Evolutionary conservation across 129 eudicot species (phyloP).

Genomic region (Centaurea solstitialis): DNA sequence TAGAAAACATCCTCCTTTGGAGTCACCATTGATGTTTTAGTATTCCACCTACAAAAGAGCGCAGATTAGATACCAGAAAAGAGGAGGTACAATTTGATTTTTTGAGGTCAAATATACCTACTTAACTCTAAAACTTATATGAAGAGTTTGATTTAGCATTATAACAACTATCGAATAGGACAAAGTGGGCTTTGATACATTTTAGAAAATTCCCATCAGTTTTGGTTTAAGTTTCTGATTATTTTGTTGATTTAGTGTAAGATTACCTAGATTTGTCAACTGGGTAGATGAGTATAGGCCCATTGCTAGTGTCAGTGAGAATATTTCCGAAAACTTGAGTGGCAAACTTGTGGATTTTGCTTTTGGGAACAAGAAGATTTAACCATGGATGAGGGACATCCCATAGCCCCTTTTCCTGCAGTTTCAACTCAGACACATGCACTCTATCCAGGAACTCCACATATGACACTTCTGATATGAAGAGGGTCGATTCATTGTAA

Average conservation of each 20-base stretch:
- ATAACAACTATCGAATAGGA: neutral
- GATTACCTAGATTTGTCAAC: constrained; percentile 86
- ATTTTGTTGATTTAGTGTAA: neutral
- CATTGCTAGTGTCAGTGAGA: constrained; percentile 87
- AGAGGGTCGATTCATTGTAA: constrained; percentile 67
- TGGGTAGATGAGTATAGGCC: constrained; percentile 94
- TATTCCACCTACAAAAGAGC: constrained; percentile 61
- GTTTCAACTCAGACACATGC: constrained; percentile 70
- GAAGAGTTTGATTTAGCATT: neutral
- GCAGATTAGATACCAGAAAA: neutral
- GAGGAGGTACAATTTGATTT: too few species aligned
- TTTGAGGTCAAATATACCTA: too few species aligned
- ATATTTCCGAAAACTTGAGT: constrained; percentile 79
- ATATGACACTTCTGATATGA: constrained; percentile 78
- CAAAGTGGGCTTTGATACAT: too few species aligned
- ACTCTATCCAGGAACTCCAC: constrained; percentile 86
- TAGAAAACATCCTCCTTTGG: constrained; percentile 82
- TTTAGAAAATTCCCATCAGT: neutral
- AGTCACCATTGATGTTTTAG: constrained; percentile 74
- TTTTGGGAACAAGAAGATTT: constrained; percentile 85
- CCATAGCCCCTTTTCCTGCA: constrained; percentile 84
- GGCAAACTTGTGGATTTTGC: constrained; percentile 64
- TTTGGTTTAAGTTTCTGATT: neutral
- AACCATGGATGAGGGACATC: constrained; percentile 98
- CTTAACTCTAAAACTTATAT: too few species aligned